Base-by-base conservation (phyloP, 169 alveolate genomes). In the Plasmodium sp. region DNA sequence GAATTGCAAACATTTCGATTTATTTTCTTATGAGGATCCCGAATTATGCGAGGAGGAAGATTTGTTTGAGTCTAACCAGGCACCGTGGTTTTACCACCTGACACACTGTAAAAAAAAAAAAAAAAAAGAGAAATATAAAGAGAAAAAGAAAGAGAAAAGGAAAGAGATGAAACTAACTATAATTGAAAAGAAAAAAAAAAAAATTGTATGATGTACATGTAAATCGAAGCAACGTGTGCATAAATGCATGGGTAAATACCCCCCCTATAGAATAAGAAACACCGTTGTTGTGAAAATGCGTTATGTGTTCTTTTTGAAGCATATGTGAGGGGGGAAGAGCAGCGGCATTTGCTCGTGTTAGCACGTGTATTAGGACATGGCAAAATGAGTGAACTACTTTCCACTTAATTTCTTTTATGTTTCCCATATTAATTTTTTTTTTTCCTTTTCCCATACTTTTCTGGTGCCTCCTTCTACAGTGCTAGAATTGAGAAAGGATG, bases 21-120 rank as follows among this genome's bases (percentile, higher is more conserved):
- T 92, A 75, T 92, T 92, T 92, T 48, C 80, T 31, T 92, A 92
- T 71, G 72, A 67, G 72, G 95, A 92, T 34, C 95, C 95, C 12
- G 84, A 81, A 82, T 31, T 34, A 36, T 71, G 62, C 58, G 92
- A 72, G 36, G 95, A 81, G 43, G 83, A 71, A 45, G 75, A 92
- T 36, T 54, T 92, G 22, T 92, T 71, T 58, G 18, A 82, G 45
- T 43, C 84, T 18, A 82, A 45, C 31, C 95, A 73, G 77, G 95
- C 84, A 9, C 95, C 95, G 2, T 92, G 95, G 95, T 92, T 82
- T 72, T 92, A 92, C 54, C 95, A 92, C 54, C 80, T 92, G 1
- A 73, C 41, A 10, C 34, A 92, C 72, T 39, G 95, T 92, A 82
- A 83, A 36, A 67, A 62, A 58, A 73, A 16, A 82, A 71, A 81